phyloP scores from a whole-genome alignment of 208 protist genomes.

The Acanthamoeba healyi region DNA sequence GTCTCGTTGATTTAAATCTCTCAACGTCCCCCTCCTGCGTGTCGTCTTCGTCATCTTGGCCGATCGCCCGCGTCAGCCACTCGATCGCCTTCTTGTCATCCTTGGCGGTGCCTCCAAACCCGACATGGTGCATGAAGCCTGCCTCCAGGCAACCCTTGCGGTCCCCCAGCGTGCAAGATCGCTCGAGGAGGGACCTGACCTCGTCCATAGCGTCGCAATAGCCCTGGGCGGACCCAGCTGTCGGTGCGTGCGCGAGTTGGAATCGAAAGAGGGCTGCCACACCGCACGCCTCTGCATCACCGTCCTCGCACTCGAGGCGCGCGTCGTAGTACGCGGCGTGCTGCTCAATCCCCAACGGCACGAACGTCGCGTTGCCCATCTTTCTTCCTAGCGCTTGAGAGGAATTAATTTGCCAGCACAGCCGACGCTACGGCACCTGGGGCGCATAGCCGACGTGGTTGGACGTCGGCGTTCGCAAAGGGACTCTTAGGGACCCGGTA shows the following conservation, averaged over 20 bases:
- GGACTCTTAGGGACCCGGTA: too few relatives aligned
- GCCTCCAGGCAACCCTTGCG: slow-evolving; percentile 17
- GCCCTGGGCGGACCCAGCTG: not conserved
- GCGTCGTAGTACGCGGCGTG: not conserved
- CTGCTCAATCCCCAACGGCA: not conserved
- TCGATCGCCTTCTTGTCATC: not conserved
- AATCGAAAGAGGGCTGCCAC: slow-evolving; percentile 2
- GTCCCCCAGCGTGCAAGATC: not conserved
- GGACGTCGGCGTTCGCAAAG: too few relatives aligned
- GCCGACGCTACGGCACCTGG: too few relatives aligned
- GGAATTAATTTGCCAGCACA: too few relatives aligned
- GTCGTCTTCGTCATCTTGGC: not conserved
- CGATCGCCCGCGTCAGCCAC: not conserved
- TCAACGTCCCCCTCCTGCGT: too few relatives aligned
- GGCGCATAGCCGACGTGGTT: too few relatives aligned
- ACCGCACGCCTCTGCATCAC: not conserved
- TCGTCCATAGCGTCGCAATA: not conserved
- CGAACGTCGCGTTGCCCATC: not conserved
- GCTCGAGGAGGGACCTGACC: not conserved
- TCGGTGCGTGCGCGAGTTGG: slow-evolving; percentile 1
- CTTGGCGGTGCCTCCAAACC: not conserved
- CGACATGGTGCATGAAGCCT: slow-evolving; percentile 24
- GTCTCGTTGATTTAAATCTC: too few relatives aligned
- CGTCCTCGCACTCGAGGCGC: not conserved
- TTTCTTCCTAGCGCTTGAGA: too few relatives aligned